Evolutionary conservation across 2,329 filamentous ascomycete species (phyloP), one percentile per base, ranked within the genome.

Genomic region (Fusarium buharicum): DNA sequence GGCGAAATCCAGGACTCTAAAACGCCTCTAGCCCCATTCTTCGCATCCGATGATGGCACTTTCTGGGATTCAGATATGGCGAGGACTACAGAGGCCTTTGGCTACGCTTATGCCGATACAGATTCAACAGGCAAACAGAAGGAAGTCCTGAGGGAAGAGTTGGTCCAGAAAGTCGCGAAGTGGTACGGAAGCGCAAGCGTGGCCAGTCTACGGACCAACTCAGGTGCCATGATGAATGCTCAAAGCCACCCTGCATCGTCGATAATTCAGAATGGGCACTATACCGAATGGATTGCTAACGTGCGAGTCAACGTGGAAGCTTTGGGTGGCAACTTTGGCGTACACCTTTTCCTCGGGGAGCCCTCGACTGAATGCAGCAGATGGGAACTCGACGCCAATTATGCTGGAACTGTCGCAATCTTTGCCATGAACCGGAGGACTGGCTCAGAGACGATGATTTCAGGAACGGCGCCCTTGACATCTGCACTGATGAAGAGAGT

Each of bases 101-200:
- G 88, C 13, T 95, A 95, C 72, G 87, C 86, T 0, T 96, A 96
- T 70, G 81, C 86, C 0, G 91, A 94, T 65, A 84, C 78, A 14
- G 70, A 69, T 47, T 44, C 67, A 9, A 64, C 70, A 3, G 50
- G 65, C 0, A 64, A 62, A n/a, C 65, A 67, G 17, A 53, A 59
- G 8, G 57, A 70, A 37, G 69, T 69, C n/a, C 41, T 73, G 3
- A 70, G 71, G 64, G 48, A 76, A 73, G 62, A 74, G 70, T 61
- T 75, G 68, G 60, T 76, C 69, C 72, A 70, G 58, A 74, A 76
- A 70, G 73, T 93, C 65, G 91, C 90, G 69, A 65, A 63, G 13
- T 77, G 78, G 69, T 78, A 79, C 45, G 77, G 75, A 11, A 55
- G 57, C 4, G 70, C 75, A 8, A 77, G 72, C 43, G 66, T 73